Evolutionary conservation across 768 basidiomycete species (phyloP).

Genomic region (Leccinum aurantiacum): DNA sequence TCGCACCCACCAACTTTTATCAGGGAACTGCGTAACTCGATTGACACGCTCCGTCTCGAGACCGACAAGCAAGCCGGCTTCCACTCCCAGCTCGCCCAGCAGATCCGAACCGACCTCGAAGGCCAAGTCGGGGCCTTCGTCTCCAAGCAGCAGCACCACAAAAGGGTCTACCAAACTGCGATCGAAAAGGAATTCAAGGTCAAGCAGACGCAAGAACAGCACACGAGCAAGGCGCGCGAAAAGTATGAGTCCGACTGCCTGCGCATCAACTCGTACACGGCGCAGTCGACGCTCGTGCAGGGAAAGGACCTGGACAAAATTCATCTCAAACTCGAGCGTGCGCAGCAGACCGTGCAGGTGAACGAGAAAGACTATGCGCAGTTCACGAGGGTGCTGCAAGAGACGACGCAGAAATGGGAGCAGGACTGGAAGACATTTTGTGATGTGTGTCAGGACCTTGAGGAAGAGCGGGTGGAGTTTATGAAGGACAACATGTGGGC

Average conservation of each 20-base stretch:
- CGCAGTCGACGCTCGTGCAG: constrained; percentile 87
- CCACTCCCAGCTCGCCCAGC: constrained; percentile 72
- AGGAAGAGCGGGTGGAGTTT: constrained; percentile 92
- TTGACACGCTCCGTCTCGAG: constrained; percentile 79
- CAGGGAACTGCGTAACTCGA: constrained; percentile 78
- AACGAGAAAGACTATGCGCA: constrained; percentile 94
- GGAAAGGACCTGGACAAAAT: constrained; percentile 94
- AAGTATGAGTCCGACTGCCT: constrained; percentile 93
- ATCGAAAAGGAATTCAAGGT: constrained; percentile 92
- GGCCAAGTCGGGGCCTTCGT: constrained; percentile 58
- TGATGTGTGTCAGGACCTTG: constrained; percentile 93
- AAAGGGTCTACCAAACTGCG: constrained; percentile 66
- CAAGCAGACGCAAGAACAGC: constrained; percentile 82
- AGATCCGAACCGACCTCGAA: constrained; percentile 78
- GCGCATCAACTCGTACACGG: constrained; percentile 91
- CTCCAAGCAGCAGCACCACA: constrained; percentile 65
- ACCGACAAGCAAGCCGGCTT: constrained; percentile 78
- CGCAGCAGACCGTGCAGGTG: constrained; percentile 82
- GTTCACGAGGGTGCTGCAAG: constrained; percentile 75
- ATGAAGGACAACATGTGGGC: constrained; percentile 96
- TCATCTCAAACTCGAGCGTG: constrained; percentile 80
- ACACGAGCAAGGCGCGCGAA: constrained; percentile 86
- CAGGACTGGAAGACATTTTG: constrained; percentile 92
- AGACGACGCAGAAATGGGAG: constrained; percentile 87
- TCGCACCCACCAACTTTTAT: not conserved